Evolutionary conservation across 129 eudicot species (phyloP).

Genomic region (Pseudognaphalium luteoalbum): DNA sequence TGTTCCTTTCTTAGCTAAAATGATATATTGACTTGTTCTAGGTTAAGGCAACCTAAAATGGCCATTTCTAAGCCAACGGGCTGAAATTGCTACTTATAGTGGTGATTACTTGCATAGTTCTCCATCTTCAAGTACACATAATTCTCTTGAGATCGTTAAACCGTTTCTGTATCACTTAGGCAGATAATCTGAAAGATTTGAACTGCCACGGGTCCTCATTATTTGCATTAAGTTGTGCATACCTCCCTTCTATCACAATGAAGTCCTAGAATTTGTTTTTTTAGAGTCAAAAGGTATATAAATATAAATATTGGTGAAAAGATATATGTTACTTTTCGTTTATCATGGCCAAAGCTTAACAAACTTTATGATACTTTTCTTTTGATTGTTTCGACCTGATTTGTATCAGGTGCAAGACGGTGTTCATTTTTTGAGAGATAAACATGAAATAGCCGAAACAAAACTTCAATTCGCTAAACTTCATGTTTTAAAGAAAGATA

Average conservation of each 20-base stretch:
- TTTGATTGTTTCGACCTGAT: neutral
- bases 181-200: neutral
- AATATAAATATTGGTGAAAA: neutral
- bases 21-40: too few species aligned
- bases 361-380: neutral
- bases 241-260: neutral
- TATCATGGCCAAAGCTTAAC: neutral
- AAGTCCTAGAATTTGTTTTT: neutral
- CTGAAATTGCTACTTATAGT: too few species aligned
- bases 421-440: conserved; percentile 38
- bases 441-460: conserved; percentile 37
- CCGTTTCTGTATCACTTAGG: too few species aligned
- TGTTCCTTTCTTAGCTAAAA: too few species aligned
- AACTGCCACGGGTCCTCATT: neutral
- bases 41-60: too few species aligned
- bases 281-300: neutral
- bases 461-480: conserved; percentile 35
- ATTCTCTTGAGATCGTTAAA: too few species aligned
- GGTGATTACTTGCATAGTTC: too few species aligned
- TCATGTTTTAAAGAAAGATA: conserved; percentile 23
- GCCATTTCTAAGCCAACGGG: too few species aligned
- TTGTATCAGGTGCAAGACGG: conserved; percentile 39
- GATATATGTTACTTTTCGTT: neutral
- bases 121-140: too few species aligned
- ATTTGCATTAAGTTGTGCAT: neutral